A percentile compares a stretch with the other conserved stretches of the same genome.
Conservation (phyloP, 148 eudicot genomes). For the Fagopyrum homotropicum region DNA sequence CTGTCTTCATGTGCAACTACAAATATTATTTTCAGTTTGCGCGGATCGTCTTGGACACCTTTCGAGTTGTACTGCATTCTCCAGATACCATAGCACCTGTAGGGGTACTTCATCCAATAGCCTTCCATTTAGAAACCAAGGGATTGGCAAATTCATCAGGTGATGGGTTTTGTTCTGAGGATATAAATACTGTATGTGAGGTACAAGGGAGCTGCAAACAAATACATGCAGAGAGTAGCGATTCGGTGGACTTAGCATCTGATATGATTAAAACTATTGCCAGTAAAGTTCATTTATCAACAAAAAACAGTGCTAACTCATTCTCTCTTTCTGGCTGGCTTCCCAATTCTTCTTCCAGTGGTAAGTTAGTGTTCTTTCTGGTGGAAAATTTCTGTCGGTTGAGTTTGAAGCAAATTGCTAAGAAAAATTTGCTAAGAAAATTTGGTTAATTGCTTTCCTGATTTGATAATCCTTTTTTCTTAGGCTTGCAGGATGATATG, state of each 20-base stretch:
- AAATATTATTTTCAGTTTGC: conserved; percentile 64
- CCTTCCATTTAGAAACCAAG: conserved; percentile 78
- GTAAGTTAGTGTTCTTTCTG: conserved; percentile 26
- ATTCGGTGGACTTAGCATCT: conserved; percentile 19
- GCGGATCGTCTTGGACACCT: conserved; percentile 72
- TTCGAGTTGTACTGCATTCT: conserved; percentile 70
- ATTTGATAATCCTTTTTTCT: conserved; percentile 6
- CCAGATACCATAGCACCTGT: conserved; percentile 91
- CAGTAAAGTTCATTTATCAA: conserved; percentile 41
- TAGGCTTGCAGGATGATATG: conserved; percentile 77
- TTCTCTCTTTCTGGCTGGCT: conserved; percentile 75
- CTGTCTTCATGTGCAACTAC: neutral
- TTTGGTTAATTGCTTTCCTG: conserved; percentile 1
- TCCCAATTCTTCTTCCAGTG: conserved; percentile 40
- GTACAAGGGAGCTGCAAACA: conserved; percentile 50
- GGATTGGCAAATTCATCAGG: conserved; percentile 19
- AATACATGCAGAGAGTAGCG: conserved; percentile 21
- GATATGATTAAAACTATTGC: conserved; percentile 17
- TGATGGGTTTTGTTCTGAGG: conserved; percentile 29
- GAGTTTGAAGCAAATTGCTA: neutral
- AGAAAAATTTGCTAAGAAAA: neutral
- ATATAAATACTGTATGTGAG: conserved; percentile 44
- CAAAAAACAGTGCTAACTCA: conserved; percentile 35
- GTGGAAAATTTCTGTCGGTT: neutral
- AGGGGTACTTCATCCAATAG: conserved; percentile 88